Evolutionary conservation across 257 asterid genomes (phyloP).

Genomic region (Eustoma russellianum): DNA sequence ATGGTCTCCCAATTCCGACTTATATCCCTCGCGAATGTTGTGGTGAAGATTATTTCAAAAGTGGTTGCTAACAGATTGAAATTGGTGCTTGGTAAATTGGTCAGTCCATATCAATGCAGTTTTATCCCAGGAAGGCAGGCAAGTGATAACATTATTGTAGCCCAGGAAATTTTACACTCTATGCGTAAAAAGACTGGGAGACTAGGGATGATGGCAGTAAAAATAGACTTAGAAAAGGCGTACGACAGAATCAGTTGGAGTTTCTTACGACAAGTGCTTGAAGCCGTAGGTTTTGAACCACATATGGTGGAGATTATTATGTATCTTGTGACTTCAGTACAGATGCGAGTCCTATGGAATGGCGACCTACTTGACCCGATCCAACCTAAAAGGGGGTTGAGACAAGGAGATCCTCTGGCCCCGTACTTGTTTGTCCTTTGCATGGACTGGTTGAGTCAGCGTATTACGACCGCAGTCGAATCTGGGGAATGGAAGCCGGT

Average conservation of each 20-base stretch:
- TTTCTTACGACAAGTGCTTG: too few relatives aligned
- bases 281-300: background rate
- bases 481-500: too few relatives aligned
- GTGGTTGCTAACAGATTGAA: too few relatives aligned
- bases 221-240: background rate
- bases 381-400: background rate
- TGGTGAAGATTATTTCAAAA: too few relatives aligned
- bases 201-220: background rate
- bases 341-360: background rate
- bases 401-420: too few relatives aligned
- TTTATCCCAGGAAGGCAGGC: too few relatives aligned
- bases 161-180: too few relatives aligned
- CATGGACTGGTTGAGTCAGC: too few relatives aligned
- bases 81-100: background rate
- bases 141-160: too few relatives aligned
- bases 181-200: background rate
- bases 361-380: background rate
- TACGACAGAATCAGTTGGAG: background rate
- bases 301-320: background rate
- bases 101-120: too few relatives aligned
- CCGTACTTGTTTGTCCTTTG: too few relatives aligned
- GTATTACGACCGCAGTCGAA: background rate
- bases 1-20: background rate
- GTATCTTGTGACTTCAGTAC: background rate
- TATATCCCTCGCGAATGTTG: too few relatives aligned